Evolutionary conservation across 2,329 filamentous ascomycete genomes (phyloP).

Genomic region (Aspergillus niger): DNA sequence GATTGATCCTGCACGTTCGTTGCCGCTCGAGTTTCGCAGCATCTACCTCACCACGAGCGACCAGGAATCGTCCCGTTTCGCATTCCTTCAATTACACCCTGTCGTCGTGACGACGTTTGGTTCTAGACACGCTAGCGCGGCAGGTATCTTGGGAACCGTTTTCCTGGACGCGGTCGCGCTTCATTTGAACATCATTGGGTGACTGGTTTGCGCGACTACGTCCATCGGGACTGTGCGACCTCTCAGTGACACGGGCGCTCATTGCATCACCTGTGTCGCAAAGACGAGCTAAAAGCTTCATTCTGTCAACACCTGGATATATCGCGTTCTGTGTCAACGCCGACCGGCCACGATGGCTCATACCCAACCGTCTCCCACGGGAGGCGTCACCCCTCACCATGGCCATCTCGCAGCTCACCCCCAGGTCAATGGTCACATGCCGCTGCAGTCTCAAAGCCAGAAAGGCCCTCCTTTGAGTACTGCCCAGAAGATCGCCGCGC

Average conservation of each 20-base stretch:
- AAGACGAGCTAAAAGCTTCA: slow-evolving; percentile 18
- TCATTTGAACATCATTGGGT: slow-evolving; percentile 13
- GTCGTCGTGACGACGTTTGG: neutral
- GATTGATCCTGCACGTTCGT: slow-evolving; percentile 4
- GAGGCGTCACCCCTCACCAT: slow-evolving; percentile 68
- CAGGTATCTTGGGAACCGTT: slow-evolving; percentile 3
- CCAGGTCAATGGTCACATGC: slow-evolving; percentile 57
- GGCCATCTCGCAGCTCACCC: slow-evolving; percentile 36
- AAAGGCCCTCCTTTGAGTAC: slow-evolving; percentile 63
- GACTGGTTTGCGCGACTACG: slow-evolving; percentile 16
- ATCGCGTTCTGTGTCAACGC: slow-evolving; percentile 11
- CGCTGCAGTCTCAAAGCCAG: slow-evolving; percentile 53
- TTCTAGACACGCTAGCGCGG: neutral
- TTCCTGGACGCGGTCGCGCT: slow-evolving; percentile 14
- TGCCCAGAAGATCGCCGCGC: slow-evolving; percentile 71
- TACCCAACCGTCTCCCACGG: slow-evolving; percentile 78
- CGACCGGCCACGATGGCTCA: slow-evolving; percentile 62
- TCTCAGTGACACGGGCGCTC: slow-evolving; percentile 21
- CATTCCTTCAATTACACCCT: neutral
- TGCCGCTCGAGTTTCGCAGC: slow-evolving; percentile 1
- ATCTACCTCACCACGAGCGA: neutral
- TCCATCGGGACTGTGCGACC: slow-evolving; percentile 23
- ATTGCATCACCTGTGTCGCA: slow-evolving; percentile 39
- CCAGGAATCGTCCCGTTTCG: slow-evolving; percentile 1
- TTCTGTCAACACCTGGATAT: slow-evolving; percentile 10